Percentiles rank a stretch among this genome's conserved stretches.
Conservation (phyloP, 352 stramenopile species). For the Phytophthora rubi region DNA sequence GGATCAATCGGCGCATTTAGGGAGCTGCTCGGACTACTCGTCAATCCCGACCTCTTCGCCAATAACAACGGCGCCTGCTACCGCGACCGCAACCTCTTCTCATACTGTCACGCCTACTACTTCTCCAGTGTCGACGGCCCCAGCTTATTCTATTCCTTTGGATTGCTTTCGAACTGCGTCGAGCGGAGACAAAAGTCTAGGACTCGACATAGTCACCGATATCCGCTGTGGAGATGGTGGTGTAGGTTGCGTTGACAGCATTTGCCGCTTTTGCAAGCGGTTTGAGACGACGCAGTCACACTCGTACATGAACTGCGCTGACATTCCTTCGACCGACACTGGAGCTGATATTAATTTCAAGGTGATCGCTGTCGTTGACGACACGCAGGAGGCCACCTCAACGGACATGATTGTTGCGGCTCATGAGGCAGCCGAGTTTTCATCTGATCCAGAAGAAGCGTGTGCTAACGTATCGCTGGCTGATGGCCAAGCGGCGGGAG, state of each 20-base stretch:
- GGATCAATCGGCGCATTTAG: constrained; percentile 33
- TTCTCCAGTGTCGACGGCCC: constrained; percentile 6
- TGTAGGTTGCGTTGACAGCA: constrained; percentile 35
- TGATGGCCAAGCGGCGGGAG: constrained; percentile 36
- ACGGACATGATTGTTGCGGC: constrained; percentile 11
- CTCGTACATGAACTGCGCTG: constrained; percentile 29
- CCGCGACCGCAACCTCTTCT: not conserved
- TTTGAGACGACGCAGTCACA: constrained; percentile 35
- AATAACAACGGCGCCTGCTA: constrained; percentile 1
- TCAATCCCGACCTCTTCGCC: not conserved
- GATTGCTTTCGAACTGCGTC: constrained; percentile 31
- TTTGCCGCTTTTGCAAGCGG: constrained; percentile 40
- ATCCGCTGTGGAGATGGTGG: constrained; percentile 41
- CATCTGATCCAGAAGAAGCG: not conserved
- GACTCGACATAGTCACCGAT: constrained; percentile 38
- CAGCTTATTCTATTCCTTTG: constrained; percentile 29
- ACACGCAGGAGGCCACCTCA: constrained; percentile 5
- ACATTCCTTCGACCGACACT: constrained; percentile 23
- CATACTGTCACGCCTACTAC: constrained; percentile 9
- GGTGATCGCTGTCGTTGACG: constrained; percentile 19
- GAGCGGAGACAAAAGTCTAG: constrained; percentile 27
- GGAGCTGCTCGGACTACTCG: constrained; percentile 23
- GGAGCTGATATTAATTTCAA: constrained; percentile 38
- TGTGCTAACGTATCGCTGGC: constrained; percentile 29
- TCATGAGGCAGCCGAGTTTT: constrained; percentile 14